phyloP scores from a whole-genome alignment of 495 filamentous ascomycete genomes.

The Daldinia bambusicola region DNA sequence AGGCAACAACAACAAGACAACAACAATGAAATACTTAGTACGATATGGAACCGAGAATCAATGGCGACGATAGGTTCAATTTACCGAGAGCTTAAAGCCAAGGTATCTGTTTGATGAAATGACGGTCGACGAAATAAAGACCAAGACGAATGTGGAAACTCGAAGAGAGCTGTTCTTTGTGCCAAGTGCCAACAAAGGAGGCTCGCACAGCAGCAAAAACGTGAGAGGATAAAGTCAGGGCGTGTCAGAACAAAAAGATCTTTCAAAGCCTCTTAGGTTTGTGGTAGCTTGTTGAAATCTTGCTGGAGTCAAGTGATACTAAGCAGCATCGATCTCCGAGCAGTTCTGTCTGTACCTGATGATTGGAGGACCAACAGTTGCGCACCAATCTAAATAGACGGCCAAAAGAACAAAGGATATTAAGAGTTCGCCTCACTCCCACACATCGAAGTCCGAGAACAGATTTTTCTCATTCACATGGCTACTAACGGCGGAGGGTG shows the following conservation, averaged over 20 bases:
- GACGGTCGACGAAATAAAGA: conserved; percentile 18
- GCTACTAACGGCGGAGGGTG: conserved; percentile 11
- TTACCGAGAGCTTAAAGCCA: conserved; percentile 10
- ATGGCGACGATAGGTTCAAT: conserved; percentile 18
- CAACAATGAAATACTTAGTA: conserved; percentile 23
- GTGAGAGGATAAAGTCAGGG: conserved; percentile 5
- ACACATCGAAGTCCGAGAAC: conserved; percentile 27
- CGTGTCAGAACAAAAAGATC: conserved; percentile 34
- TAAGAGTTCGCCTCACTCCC: conserved; percentile 13
- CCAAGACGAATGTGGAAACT: conserved; percentile 20
- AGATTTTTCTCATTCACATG: conserved; percentile 18
- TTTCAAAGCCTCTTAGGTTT: conserved; percentile 8
- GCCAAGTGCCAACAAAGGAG: conserved; percentile 13
- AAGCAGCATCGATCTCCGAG: conserved; percentile 11
- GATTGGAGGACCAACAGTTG: conserved; percentile 12
- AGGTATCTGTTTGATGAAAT: conserved; percentile 9
- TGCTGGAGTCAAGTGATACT: conserved; percentile 29
- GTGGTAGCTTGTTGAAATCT: conserved; percentile 16
- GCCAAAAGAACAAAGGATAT: conserved; percentile 30
- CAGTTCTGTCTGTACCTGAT: conserved; percentile 10
- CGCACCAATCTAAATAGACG: conserved; percentile 15
- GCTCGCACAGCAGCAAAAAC: conserved; percentile 24
- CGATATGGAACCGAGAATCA: conserved; percentile 22
- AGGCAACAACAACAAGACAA: conserved; percentile 27
- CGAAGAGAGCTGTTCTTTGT: conserved; percentile 27